Evolutionary conservation across 169 alveolate genomes (phyloP), one percentile per base, ranked within the genome.

Genomic region (Neospora caninum): DNA sequence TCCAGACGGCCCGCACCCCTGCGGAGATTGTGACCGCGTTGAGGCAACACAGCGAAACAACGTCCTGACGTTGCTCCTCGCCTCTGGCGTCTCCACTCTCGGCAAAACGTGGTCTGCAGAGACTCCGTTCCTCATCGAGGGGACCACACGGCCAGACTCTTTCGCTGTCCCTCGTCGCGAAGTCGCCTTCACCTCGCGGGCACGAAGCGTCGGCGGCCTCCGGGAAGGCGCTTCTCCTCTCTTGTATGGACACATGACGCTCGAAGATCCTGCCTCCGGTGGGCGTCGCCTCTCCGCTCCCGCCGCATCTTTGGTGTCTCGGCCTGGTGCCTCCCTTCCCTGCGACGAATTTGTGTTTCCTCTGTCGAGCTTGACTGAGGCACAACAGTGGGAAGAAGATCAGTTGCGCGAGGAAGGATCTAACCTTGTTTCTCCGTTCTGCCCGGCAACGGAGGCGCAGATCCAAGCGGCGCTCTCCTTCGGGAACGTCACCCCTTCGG

Each of bases 331-430:
- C 31, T 22, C 73, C 7, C 20, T 29, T 16, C 31, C 73, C 73
- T 16, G 73, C 73, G 73, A 64, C 73, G n/a, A 16, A 9, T 64
- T 64, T 64, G 73, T 27, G n/a, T 64, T 64, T 27, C 73, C 73
- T 4, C 1, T 64, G 73, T 0, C 34, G 7, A 64, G 73, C 73
- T 64, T 78, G 86, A 7, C 86, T 10, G 86, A 20, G 2, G 86
- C 42, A 10, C 43, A 78, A 43, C 86, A 78, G 86, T 78, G 86
- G 86, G 86, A 78, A n/a, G 86, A 78, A 78, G 86, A 78, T 2
- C 86, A 78, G 45, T 4, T 78, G 86, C 22, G 31, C 29, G 86
- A 78, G n/a, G 42, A 78, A n/a, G 10, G 20, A 0, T 25, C 86
- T 2, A 78, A 78, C 13, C 86, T 78, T 43, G 45, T 78, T n/a